phyloP scores from a whole-genome alignment of 495 filamentous ascomycete species.

The Talaromyces borbonicus region DNA sequence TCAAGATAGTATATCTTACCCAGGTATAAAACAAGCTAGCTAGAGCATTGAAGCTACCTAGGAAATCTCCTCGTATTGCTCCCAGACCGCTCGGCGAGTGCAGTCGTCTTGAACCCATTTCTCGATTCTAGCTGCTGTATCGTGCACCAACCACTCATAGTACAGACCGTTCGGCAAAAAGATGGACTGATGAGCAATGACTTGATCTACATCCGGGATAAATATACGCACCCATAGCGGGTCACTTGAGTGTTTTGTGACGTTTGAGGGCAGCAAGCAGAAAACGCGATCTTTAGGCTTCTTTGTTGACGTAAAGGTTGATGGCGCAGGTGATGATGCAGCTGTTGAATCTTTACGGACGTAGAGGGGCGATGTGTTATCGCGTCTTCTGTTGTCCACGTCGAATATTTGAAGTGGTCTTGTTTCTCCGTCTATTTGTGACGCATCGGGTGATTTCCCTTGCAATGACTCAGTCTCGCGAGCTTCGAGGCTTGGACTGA shows the following conservation, averaged over 20 bases:
- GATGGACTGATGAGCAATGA: constrained; percentile 74
- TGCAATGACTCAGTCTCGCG: not conserved
- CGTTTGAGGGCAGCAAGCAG: constrained; percentile 54
- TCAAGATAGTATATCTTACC: not conserved
- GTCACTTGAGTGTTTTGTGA: constrained; percentile 30
- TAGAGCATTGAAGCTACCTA: not conserved
- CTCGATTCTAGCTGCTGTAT: constrained; percentile 59
- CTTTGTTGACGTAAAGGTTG: constrained; percentile 21
- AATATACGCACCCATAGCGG: constrained; percentile 63
- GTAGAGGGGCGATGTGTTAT: not conserved
- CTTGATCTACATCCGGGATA: constrained; percentile 78
- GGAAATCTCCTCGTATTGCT: constrained; percentile 4
- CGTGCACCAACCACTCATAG: constrained; percentile 68
- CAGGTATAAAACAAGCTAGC: not conserved
- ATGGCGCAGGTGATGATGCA: not conserved
- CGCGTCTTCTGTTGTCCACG: too few relatives aligned
- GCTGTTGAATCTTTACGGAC: not conserved
- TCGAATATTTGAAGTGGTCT: too few relatives aligned
- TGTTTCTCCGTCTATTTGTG: too few relatives aligned
- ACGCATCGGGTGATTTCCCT: too few relatives aligned
- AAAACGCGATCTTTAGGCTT: constrained; percentile 56
- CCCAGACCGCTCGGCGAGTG: constrained; percentile 12
- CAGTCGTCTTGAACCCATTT: constrained; percentile 56
- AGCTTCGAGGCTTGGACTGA: not conserved
- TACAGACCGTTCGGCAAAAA: constrained; percentile 55